phyloP scores from a whole-genome alignment of 1,284 basidiomycete genomes.

The Austropuccinia psidii region DNA sequence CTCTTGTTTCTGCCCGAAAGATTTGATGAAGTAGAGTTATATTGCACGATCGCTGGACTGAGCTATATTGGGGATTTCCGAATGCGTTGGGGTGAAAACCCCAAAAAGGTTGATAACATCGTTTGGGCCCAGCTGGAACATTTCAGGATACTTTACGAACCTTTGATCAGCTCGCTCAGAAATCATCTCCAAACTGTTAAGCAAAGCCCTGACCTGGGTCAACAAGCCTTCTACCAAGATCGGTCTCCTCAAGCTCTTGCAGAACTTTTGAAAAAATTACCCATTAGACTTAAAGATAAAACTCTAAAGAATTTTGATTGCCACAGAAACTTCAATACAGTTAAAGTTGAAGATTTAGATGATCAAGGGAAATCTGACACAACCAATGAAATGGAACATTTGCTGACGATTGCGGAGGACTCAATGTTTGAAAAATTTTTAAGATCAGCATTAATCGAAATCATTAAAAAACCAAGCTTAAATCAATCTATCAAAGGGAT shows the following conservation, averaged over 20 bases:
- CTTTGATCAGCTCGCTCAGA: constrained; percentile 65
- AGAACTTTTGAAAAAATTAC: constrained; percentile 23
- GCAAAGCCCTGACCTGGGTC: not conserved
- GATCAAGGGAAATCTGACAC: not conserved
- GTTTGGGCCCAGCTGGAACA: constrained; percentile 71
- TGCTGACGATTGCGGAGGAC: not conserved
- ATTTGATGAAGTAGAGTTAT: constrained; percentile 73
- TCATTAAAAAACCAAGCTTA: constrained; percentile 73
- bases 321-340: not conserved
- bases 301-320: constrained; percentile 10
- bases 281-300: constrained; percentile 11
- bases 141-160: constrained; percentile 78
- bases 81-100: constrained; percentile 91
- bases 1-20: constrained; percentile 57
- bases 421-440: not conserved
- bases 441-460: constrained; percentile 60
- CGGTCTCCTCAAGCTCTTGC: not conserved
- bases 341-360: not conserved
- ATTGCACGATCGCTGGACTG: constrained; percentile 74
- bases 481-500: constrained; percentile 79
- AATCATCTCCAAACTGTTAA: constrained; percentile 40
- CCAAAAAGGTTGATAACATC: constrained; percentile 87
- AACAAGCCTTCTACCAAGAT: not conserved
- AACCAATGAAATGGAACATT: constrained; percentile 10
- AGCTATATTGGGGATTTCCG: constrained; percentile 85